These are phyloP conservation scores for Populus hybrid DNA, from an alignment of 441 rosid genomes.

Conservation along the genomic window DNA sequence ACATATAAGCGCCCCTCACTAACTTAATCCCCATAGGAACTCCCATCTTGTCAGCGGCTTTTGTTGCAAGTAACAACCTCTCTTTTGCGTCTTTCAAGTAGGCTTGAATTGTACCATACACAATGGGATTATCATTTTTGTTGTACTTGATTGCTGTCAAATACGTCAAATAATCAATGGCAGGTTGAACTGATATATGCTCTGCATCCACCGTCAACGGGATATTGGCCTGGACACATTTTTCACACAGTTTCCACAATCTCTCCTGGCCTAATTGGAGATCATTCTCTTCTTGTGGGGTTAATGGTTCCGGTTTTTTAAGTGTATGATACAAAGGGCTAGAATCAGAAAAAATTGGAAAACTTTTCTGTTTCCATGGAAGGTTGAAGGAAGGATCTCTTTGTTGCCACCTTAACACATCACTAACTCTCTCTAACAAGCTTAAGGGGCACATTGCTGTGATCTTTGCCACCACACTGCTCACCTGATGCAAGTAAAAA, in stretches of 20 bases:
- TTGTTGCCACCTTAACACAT: constrained; percentile 73
- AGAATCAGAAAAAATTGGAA: constrained; percentile 60
- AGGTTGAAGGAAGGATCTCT: constrained; percentile 53
- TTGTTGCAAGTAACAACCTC: constrained; percentile 42
- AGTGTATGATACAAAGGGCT: constrained; percentile 72
- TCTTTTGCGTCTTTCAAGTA: constrained; percentile 78
- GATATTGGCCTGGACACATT: constrained; percentile 45
- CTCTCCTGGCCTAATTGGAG: constrained; percentile 50
- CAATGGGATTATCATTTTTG: constrained; percentile 37
- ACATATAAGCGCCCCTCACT: constrained; percentile 89
- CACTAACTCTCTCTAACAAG: constrained; percentile 51
- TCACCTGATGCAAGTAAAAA: constrained; percentile 43
- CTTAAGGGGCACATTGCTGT: constrained; percentile 65
- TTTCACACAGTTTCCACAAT: constrained; percentile 41
- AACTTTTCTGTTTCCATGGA: constrained; percentile 61
- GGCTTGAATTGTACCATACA: constrained; percentile 68
- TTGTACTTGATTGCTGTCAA: constrained; percentile 49
- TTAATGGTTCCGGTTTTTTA: constrained; percentile 49
- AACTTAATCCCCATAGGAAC: constrained; percentile 69
- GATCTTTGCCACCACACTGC: constrained; percentile 58
- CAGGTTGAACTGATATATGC: constrained; percentile 68
- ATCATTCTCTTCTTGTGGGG: constrained; percentile 49
- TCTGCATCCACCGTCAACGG: constrained; percentile 72
- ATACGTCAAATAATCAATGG: constrained; percentile 75
- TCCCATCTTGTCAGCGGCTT: constrained; percentile 54